Conservation (phyloP, 805 yeast genomes). For the Candida silvicultrix region DNA sequence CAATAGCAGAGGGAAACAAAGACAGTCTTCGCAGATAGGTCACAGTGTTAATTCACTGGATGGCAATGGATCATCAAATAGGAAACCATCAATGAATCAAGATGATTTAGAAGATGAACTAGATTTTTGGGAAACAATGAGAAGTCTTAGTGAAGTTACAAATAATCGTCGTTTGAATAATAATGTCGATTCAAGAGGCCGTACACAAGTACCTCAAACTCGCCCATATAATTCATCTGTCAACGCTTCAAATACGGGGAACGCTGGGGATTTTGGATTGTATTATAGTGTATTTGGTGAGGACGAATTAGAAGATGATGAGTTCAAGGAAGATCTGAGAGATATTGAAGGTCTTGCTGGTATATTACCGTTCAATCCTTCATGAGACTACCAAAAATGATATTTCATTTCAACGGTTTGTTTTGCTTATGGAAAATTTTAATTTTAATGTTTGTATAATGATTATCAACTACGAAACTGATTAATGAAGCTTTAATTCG, state of each 20-base stretch:
- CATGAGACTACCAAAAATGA: constrained; percentile 3
- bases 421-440: no score
- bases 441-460: neutral
- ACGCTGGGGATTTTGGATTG: neutral
- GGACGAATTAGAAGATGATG: constrained; percentile 9
- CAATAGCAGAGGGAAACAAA: constrained; percentile 10
- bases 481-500: neutral
- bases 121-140: constrained; percentile 69
- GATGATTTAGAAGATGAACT: constrained; percentile 55
- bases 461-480: neutral
- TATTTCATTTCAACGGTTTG: neutral
- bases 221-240: neutral
- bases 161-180: constrained; percentile 11
- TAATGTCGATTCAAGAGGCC: neutral
- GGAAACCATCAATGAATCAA: constrained; percentile 13
- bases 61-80: constrained; percentile 4
- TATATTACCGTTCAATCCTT: constrained; percentile 19
- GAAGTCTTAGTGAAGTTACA: constrained; percentile 42
- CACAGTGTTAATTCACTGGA: neutral
- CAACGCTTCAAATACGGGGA: neutral
- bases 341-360: constrained; percentile 12
- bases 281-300: constrained; percentile 10
- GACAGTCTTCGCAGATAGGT: neutral
- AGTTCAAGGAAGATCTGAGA: constrained; percentile 16
- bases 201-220: neutral